Conservation (phyloP, 2,329 filamentous ascomycete genomes). For the Xenoacremonium recifei region DNA sequence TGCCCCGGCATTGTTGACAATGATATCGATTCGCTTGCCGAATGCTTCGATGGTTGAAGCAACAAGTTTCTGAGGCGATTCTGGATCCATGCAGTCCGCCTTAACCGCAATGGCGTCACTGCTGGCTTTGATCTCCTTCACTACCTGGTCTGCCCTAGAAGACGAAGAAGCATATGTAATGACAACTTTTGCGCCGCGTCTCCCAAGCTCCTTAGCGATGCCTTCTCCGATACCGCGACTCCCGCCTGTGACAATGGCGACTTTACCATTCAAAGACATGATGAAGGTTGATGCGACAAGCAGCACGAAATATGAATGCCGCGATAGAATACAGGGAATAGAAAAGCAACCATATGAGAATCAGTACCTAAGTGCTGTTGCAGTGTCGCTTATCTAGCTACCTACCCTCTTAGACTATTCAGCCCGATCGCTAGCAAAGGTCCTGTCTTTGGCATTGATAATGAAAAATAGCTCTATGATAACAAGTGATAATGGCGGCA, state of each 20-base stretch:
- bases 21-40: slow-evolving; percentile 4
- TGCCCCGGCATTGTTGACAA: slow-evolving; percentile 8
- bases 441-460: too few relatives aligned
- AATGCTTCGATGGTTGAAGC: background rate
- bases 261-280: slow-evolving; percentile 1
- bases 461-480: too few relatives aligned
- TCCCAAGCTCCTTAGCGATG: slow-evolving; percentile 5
- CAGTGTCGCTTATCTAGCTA: too few relatives aligned
- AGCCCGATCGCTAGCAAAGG: too few relatives aligned
- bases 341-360: too few relatives aligned
- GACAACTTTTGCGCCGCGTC: slow-evolving; percentile 4
- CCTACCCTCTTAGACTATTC: too few relatives aligned
- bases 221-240: slow-evolving; percentile 8
- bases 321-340: too few relatives aligned
- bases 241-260: slow-evolving; percentile 10
- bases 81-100: background rate
- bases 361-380: too few relatives aligned
- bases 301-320: too few relatives aligned
- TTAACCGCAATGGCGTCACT: background rate
- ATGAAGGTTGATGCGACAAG: too few relatives aligned
- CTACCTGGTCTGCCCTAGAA: background rate
- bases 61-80: background rate
- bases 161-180: background rate
- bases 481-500: too few relatives aligned
- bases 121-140: background rate